Base-by-base conservation (phyloP, 257 asterid species). In the Scutellaria minor region DNA sequence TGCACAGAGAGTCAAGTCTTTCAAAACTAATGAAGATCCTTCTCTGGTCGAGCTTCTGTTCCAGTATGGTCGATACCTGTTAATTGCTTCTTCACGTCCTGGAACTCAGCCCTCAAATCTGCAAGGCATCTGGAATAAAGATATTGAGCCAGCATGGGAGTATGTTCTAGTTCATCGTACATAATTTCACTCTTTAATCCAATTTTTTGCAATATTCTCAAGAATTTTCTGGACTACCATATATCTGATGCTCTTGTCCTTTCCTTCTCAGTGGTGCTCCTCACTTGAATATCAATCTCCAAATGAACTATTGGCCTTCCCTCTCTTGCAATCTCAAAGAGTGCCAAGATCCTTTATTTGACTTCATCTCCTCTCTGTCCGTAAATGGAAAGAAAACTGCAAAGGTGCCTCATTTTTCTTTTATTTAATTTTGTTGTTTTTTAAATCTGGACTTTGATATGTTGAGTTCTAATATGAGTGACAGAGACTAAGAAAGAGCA, bases 281-380 rank as follows among this genome's bases (percentile, higher is more conserved):
- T 55, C 96, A 89, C 84, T 79, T 91, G 86, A 89, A 91, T 79
- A 87, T 91, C 85, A 91, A 89, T 79, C 96, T 89, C 44, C 94
- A 91, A 46, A 91, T 91, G 97, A 91, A 89, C 81, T 89, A 91
- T 68, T 91, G 95, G 97, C 94, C 86, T 71, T 81, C 95, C 27
- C 94, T 89, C 54, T 82, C 95, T 41, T 82, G 91, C 84, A 89
- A 91, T 68, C 94, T 91, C 61, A 67, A 78, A 27, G 95, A 87
- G 79, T 89, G 91, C 66, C 95, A 91, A 83, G 92, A 87, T 83
- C 97, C 97, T 48, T 70, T 91, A 42, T 85, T 84, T 11, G 92
- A 91, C 77, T 91, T 68, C 40, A 83, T 84, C 71, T 80, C 90
- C 3, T 77, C 89, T 73, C 83, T 91, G 51, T 85, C 96, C 3